Evolutionary conservation across 495 filamentous ascomycete genomes (phyloP).

Genomic region (Penicilliopsis zonata): DNA sequence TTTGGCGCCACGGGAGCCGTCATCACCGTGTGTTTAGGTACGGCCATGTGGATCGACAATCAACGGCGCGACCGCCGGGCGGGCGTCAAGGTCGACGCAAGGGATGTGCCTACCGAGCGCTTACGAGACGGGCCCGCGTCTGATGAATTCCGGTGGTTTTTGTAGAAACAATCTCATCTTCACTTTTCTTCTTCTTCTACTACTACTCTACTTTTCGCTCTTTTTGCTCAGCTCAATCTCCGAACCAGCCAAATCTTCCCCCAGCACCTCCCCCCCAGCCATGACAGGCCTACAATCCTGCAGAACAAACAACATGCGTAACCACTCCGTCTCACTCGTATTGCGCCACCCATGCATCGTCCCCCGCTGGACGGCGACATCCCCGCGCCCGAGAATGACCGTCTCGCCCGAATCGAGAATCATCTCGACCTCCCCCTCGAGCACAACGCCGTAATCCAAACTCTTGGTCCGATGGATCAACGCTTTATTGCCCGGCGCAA

Average conservation of each 20-base stretch:
- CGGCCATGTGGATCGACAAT: constrained; percentile 65
- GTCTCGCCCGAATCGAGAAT: constrained; percentile 54
- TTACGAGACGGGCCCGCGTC: constrained; percentile 55
- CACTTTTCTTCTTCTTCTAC: too few species aligned
- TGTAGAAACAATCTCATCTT: too few species aligned
- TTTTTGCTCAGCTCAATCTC: constrained; percentile 8
- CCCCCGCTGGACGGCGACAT: constrained; percentile 57
- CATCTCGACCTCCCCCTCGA: constrained; percentile 70
- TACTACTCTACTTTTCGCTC: too few species aligned
- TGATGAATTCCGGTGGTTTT: constrained; percentile 63
- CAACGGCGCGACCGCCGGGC: constrained; percentile 45
- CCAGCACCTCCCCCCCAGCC: constrained; percentile 27
- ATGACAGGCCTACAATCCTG: constrained; percentile 31
- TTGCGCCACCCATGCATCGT: constrained; percentile 36
- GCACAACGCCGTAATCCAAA: constrained; percentile 63
- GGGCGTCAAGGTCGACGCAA: constrained; percentile 47
- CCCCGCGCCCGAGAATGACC: constrained; percentile 52
- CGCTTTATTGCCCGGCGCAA: constrained; percentile 50
- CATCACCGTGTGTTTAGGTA: constrained; percentile 44
- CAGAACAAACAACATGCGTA: constrained; percentile 47
- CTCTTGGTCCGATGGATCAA: constrained; percentile 59
- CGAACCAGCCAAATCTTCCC: constrained; percentile 34
- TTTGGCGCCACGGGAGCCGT: constrained; percentile 56
- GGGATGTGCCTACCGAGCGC: constrained; percentile 55
- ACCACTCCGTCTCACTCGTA: constrained; percentile 31